A percentile compares a stretch with the other conserved stretches of the same genome.
Conservation (phyloP, 306 rosid species). For the Pterocarpus santalinus region DNA sequence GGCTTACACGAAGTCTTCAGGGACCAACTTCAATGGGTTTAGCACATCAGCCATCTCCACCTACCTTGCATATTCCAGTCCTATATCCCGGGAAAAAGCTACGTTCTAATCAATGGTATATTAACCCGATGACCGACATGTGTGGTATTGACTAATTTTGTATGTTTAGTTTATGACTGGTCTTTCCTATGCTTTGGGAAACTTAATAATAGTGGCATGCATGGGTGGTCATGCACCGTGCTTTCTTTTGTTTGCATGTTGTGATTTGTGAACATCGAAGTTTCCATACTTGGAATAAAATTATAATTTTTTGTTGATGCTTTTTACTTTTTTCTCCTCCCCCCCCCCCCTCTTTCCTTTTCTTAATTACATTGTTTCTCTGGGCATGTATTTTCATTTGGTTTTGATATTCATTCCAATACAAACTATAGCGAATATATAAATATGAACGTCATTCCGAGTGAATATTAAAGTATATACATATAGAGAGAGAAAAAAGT, state of each 20-base stretch:
- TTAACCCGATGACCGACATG: too few species aligned
- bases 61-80: constrained; percentile 38
- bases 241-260: background rate
- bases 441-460: too few species aligned
- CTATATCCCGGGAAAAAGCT: background rate
- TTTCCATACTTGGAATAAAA: background rate
- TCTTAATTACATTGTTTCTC: too few species aligned
- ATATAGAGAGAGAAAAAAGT: too few species aligned
- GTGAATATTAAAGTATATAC: too few species aligned
- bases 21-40: constrained; percentile 69
- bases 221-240: background rate
- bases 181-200: background rate
- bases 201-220: background rate
- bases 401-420: too few species aligned
- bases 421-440: too few species aligned
- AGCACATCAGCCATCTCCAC: constrained; percentile 52
- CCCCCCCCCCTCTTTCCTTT: too few species aligned
- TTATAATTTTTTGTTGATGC: background rate
- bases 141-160: too few species aligned
- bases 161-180: background rate
- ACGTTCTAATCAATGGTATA: background rate
- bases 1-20: constrained; percentile 61
- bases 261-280: background rate
- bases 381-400: too few species aligned
- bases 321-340: background rate